Conservation (phyloP, 1,139 yeast genomes). For the Meyerozyma athensensis region DNA sequence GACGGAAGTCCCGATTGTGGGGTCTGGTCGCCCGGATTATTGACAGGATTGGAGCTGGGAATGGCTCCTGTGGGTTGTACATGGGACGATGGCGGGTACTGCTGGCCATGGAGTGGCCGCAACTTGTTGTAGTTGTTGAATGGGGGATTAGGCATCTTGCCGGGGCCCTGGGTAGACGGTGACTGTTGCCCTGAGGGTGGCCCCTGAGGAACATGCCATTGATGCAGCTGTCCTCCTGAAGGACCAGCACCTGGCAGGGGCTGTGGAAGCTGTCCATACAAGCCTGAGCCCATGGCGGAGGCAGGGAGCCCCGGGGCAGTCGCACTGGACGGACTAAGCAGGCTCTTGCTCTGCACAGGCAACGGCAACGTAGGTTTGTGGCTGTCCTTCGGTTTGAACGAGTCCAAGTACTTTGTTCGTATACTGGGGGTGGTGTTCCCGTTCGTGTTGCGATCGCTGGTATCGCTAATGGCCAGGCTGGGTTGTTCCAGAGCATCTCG, state of each 20-base stretch:
- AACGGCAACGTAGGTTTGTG: slow-evolving; percentile 37
- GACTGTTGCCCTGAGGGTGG: neutral
- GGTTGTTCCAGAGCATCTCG: slow-evolving; percentile 7
- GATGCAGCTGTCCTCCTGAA: slow-evolving; percentile 1
- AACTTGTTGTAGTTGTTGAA: neutral
- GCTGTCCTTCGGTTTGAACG: slow-evolving; percentile 36
- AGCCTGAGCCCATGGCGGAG: slow-evolving; percentile 13
- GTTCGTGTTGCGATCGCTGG: slow-evolving; percentile 7
- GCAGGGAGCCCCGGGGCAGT: slow-evolving; percentile 37
- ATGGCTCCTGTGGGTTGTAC: neutral
- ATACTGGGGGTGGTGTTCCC: slow-evolving; percentile 6
- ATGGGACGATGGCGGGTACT: neutral
- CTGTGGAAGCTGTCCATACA: slow-evolving; percentile 9
- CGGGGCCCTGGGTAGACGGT: neutral
- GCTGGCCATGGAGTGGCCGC: slow-evolving; percentile 2
- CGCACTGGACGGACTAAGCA: slow-evolving; percentile 42
- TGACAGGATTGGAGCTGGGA: slow-evolving; percentile 4
- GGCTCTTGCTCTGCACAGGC: slow-evolving; percentile 38
- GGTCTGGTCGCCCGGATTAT: slow-evolving; percentile 39
- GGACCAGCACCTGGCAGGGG: neutral
- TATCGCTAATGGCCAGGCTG: slow-evolving; percentile 7
- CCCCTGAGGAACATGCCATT: neutral
- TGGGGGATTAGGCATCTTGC: neutral
- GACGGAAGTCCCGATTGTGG: slow-evolving; percentile 49
- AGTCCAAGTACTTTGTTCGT: slow-evolving; percentile 16